Evolutionary conservation across 352 stramenopile genomes (phyloP), one percentile per base, ranked within the genome.

Genomic region (Blastocystis sp.): DNA sequence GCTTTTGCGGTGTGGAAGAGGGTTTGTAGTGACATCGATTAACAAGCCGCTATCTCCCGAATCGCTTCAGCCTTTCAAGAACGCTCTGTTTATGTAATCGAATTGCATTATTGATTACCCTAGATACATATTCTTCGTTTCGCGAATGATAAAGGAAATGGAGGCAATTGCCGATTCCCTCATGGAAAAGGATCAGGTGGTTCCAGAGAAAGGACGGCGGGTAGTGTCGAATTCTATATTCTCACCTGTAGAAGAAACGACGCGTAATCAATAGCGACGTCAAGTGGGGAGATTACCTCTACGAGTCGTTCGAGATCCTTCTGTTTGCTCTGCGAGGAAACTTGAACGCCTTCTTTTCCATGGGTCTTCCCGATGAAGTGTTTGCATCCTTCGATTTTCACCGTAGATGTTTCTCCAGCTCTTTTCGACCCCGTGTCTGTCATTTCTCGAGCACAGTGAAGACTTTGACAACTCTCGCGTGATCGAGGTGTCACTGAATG

Each of bases 31-130:
- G 2, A 32, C 42, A 27, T 46, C 69, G 1, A 64, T 81, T n/a
- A 81, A 81, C 32, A 81, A 81, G 40, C 24, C 44, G 8, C 7
- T 49, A 27, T 29, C 42, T 40, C 36, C 44, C 14, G 69, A 81
- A 32, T 38, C 32, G 1, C 6, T 63, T 11, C 4, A n/a, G 9
- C 16, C 24, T 32, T 64, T 42, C 16, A 61, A 57, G 38, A 81
- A 81, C 29, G 69, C 69, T 21, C 48, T 81, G 9, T 81, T 49
- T 42, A 81, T 81, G 69, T 81, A 61, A n/a, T n/a, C n/a, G n/a
- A n/a, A n/a, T n/a, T n/a, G n/a, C n/a, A n/a, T n/a, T n/a, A n/a
- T n/a, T n/a, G n/a, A n/a, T n/a, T n/a, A n/a, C n/a, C 7, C 7
- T 48, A 81, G 69, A 34, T 81, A 81, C 16, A 63, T 34, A n/a